These are phyloP conservation scores for Trypanosoma avium DNA, from an alignment of 208 protist genomes.

Conservation along the genomic window DNA sequence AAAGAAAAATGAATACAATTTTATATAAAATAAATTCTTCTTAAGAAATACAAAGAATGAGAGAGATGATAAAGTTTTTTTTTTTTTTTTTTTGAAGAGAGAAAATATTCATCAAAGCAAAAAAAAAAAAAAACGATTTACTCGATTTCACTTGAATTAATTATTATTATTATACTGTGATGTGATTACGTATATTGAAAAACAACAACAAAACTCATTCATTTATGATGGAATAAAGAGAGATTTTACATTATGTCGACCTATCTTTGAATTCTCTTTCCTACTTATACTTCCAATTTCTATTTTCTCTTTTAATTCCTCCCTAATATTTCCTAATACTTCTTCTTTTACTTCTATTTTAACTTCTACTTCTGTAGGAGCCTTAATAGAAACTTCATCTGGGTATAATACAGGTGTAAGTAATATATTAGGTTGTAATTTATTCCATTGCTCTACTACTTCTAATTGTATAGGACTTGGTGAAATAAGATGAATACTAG, in stretches of 20 bases:
- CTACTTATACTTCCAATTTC: background rate
- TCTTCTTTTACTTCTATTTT: background rate
- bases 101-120: no score
- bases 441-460: constrained; percentile 64
- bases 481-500: constrained; percentile 76
- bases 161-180: background rate
- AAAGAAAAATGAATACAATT: no score
- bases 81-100: no score
- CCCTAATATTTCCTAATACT: background rate
- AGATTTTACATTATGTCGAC: background rate
- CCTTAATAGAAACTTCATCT: constrained; percentile 60
- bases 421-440: constrained; percentile 7
- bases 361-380: constrained; percentile 39
- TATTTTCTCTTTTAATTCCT: background rate
- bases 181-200: background rate
- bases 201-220: background rate
- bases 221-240: constrained; percentile 20
- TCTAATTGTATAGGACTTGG: constrained; percentile 50
- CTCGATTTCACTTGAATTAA: no score
- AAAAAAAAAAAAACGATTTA: no score
- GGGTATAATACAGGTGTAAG: constrained; percentile 71
- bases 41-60: no score
- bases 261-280: background rate
- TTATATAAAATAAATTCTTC: no score
- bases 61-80: no score